These are phyloP conservation scores for Botryotinia globosa DNA, from an alignment of 2,329 filamentous ascomycete genomes.

Conservation along the genomic window DNA sequence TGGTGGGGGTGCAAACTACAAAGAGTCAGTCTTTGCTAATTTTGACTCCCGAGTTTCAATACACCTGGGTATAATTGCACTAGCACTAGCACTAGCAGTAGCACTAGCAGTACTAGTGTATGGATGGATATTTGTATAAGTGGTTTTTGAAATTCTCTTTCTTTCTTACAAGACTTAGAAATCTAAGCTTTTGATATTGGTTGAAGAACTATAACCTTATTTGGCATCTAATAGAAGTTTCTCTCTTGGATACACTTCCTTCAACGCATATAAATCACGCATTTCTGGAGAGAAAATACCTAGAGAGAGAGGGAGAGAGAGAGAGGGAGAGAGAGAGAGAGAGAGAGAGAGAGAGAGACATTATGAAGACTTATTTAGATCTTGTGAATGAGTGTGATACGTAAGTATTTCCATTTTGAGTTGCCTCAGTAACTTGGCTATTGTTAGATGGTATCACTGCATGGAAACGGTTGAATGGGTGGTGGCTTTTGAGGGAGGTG, in stretches of 20 bases:
- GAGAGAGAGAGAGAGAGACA: neutral
- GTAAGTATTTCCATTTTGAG: slow-evolving; percentile 42
- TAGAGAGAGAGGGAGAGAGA: neutral
- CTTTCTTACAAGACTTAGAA: neutral
- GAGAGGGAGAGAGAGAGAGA: too few species aligned
- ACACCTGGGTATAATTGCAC: neutral
- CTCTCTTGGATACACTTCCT: neutral
- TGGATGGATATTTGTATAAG: neutral
- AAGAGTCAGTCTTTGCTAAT: neutral
- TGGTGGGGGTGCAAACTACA: neutral
- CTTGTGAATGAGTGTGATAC: slow-evolving; percentile 53
- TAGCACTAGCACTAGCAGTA: neutral
- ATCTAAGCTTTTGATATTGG: neutral
- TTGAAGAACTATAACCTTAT: neutral
- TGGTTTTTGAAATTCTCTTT: too few species aligned
- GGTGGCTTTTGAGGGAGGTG: neutral
- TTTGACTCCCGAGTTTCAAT: slow-evolving; percentile 4
- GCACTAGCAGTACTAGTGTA: too few species aligned
- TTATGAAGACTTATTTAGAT: slow-evolving; percentile 46
- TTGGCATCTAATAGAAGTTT: neutral
- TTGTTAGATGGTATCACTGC: neutral
- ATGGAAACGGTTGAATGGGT: neutral
- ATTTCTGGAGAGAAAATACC: neutral
- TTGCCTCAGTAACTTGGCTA: neutral
- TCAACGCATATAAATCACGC: neutral